Conservation (phyloP, 2,329 filamentous ascomycete genomes). For the Pseudogymnoascus sp. region DNA sequence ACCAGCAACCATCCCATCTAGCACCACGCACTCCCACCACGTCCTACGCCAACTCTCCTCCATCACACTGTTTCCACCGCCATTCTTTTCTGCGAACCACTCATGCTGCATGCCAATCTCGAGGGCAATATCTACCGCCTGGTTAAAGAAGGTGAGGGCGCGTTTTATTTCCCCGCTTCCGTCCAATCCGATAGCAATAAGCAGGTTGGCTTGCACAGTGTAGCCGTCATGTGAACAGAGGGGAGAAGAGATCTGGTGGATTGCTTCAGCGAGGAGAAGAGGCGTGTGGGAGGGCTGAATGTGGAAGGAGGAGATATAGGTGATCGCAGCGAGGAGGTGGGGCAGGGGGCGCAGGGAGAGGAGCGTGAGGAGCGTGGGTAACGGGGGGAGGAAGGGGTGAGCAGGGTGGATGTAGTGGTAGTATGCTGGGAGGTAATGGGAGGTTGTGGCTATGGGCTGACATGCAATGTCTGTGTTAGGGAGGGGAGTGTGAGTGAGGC, state of each 20-base stretch:
- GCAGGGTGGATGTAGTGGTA: not conserved
- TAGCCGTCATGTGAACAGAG: constrained; percentile 48
- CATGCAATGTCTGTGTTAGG: not conserved
- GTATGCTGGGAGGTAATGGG: not conserved
- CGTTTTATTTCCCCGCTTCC: constrained; percentile 65
- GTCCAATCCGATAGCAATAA: constrained; percentile 72
- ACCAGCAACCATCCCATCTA: constrained; percentile 77
- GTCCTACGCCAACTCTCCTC: constrained; percentile 83
- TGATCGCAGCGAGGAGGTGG: constrained; percentile 46
- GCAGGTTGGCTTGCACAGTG: constrained; percentile 68
- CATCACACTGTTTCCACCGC: constrained; percentile 56
- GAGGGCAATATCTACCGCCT: constrained; percentile 65
- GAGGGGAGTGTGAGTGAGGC: not conserved
- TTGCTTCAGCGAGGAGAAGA: constrained; percentile 52
- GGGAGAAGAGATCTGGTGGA: constrained; percentile 42
- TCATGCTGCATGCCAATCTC: constrained; percentile 69
- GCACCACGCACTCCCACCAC: constrained; percentile 68
- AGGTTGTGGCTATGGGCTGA: not conserved
- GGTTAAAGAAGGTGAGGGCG: constrained; percentile 58
- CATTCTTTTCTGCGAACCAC: constrained; percentile 57
- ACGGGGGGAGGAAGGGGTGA: not conserved
- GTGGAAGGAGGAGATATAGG: constrained; percentile 51
- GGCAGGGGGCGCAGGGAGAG: not conserved
- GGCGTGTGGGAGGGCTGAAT: constrained; percentile 41
- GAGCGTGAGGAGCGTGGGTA: constrained; percentile 26